Conservation (phyloP, 2,329 filamentous ascomycete genomes). For the Intubia oerlemansii region DNA sequence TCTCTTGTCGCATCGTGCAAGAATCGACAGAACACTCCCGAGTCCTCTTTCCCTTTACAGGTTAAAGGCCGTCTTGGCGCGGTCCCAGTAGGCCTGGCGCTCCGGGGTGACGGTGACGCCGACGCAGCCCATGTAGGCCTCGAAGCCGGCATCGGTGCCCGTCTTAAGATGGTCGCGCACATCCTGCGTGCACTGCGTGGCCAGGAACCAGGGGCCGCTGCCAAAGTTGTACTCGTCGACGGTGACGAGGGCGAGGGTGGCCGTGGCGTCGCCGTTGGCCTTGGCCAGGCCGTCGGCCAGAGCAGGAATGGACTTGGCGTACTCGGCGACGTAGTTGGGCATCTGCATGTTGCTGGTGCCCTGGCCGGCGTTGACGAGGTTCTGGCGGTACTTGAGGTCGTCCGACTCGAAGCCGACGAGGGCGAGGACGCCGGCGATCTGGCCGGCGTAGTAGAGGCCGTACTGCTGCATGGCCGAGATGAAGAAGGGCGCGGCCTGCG, state of each 20-base stretch:
- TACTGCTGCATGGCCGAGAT: constrained; percentile 34
- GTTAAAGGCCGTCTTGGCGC: constrained; percentile 26
- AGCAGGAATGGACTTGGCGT: constrained; percentile 21
- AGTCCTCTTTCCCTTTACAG: too few relatives aligned
- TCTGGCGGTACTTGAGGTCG: constrained; percentile 46
- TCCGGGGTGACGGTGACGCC: constrained; percentile 12
- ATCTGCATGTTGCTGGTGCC: constrained; percentile 41
- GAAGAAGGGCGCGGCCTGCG: constrained; percentile 35
- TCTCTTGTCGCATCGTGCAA: too few relatives aligned
- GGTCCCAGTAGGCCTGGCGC: constrained; percentile 19
- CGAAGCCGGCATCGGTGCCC: constrained; percentile 20
- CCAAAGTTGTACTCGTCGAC: constrained; percentile 31
- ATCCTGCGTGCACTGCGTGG: constrained; percentile 18
- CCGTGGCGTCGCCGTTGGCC: constrained; percentile 14
- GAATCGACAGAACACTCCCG: too few relatives aligned
- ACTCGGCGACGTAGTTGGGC: constrained; percentile 19
- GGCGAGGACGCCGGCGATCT: constrained; percentile 48
- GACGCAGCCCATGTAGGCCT: constrained; percentile 26
- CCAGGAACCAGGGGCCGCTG: constrained; percentile 28
- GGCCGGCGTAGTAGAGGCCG: constrained; percentile 26
- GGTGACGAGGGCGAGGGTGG: constrained; percentile 22
- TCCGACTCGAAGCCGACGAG: constrained; percentile 52
- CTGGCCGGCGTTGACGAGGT: constrained; percentile 39
- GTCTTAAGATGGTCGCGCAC: constrained; percentile 15
- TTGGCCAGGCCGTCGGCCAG: constrained; percentile 13